Base-by-base conservation (phyloP, 73 alveolate species). In the Tetrahymena elliotti region DNA sequence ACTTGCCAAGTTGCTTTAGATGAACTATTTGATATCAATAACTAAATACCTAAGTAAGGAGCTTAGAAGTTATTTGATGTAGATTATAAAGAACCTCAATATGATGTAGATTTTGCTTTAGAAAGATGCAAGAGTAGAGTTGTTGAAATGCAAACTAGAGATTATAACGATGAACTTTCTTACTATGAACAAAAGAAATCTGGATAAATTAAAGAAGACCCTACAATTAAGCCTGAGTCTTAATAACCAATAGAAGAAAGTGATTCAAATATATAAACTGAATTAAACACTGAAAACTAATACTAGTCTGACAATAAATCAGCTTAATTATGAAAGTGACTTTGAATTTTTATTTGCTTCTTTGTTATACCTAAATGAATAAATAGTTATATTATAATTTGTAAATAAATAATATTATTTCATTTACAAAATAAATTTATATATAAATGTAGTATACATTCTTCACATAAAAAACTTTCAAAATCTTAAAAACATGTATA, bases 31-130 rank as follows among this genome's bases (percentile, higher is more conserved):
- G 40, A 96, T 94, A 83, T 92, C 38, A 94, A 82, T 38, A 94
- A 83, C 20, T 47, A 47, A 47, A 47, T 47, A 10, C 82, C 82
- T 15, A 47, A 47, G 82, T 15, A 47, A 47, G 82, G 82, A 47
- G 82, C 82, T 47, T 47, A 47, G 20, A 47, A 47, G 20, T 47
- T 47, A 15, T 47, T 12, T 47, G 82, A 47, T 47, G 82, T 47
- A 18, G 82, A 47, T 47, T 47, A 47, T 35, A 38, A 38, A 12
- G 97, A 95, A 22, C 93, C 92, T 24, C 38, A 38, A 34, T 94
- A 93, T 35, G 99, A 98, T 93, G 99, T 98, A 95, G 98, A 94
- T 36, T 98, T 98, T 94, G 99, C 99, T 24, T 93, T 97, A 35
- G 98, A 97, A 15, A 94, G 99, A 84, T 93, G 98, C 40, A 53